Conservation (phyloP, 768 basidiomycete genomes). For the Goffeauzyma gilvescens region DNA sequence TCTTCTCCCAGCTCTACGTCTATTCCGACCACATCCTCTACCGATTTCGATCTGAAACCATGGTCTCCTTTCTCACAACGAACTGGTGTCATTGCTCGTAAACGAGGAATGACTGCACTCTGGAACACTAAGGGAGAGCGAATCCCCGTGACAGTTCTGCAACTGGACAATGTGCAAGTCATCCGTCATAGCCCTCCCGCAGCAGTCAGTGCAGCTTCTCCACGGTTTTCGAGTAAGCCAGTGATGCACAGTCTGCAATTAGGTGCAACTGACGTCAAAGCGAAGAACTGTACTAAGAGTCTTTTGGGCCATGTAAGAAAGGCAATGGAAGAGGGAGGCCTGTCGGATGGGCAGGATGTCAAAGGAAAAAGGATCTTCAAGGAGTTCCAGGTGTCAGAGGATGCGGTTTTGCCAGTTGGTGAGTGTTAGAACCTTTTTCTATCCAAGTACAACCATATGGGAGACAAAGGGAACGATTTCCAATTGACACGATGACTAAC, state of each 20-base stretch:
- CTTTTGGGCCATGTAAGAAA: conserved; percentile 80
- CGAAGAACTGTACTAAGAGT: conserved; percentile 47
- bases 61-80: conserved; percentile 74
- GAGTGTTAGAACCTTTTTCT: conserved; percentile 27
- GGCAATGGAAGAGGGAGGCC: too few species aligned
- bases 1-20: conserved; percentile 6
- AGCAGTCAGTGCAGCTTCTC: conserved; percentile 39
- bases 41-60: conserved; percentile 25
- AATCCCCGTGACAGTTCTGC: conserved; percentile 80
- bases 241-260: conserved; percentile 86
- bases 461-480: too few species aligned
- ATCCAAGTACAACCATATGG: neutral
- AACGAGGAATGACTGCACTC: conserved; percentile 84
- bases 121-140: conserved; percentile 80
- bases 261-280: conserved; percentile 56
- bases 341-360: too few species aligned
- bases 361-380: conserved; percentile 50
- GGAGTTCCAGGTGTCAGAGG: conserved; percentile 72
- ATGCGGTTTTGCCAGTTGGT: conserved; percentile 82
- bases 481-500: too few species aligned
- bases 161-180: conserved; percentile 34
- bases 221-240: conserved; percentile 41
- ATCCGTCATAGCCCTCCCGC: conserved; percentile 24
- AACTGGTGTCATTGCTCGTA: conserved; percentile 80
- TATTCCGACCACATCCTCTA: conserved; percentile 64